Percentiles rank a stretch among this genome's conserved stretches.
Conservation (phyloP, 805 yeast species). For the Lachancea lanzarotensis region DNA sequence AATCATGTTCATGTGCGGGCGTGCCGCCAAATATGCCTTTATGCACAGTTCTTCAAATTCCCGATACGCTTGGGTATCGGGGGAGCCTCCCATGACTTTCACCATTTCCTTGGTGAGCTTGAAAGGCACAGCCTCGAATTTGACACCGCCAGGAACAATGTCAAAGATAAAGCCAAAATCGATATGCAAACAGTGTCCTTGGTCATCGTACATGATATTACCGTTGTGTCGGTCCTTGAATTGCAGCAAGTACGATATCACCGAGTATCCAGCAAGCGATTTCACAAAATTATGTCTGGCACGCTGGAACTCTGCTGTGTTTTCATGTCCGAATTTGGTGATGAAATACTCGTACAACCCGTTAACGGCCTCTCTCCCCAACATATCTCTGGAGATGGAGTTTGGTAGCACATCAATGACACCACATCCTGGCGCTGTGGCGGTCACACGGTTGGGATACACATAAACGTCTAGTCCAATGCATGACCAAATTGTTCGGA, state of each 20-base stretch:
- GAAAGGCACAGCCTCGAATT: slow-evolving; percentile 97
- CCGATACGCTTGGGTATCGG: slow-evolving; percentile 74
- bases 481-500: slow-evolving; percentile 82
- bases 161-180: slow-evolving; percentile 99
- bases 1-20: slow-evolving; percentile 83
- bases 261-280: slow-evolving; percentile 90
- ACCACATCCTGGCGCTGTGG: slow-evolving; percentile 99
- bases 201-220: slow-evolving; percentile 90
- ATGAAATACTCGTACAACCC: slow-evolving; percentile 89
- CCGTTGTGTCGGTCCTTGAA: slow-evolving; percentile 98
- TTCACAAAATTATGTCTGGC: slow-evolving; percentile 91
- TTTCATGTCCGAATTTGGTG: slow-evolving; percentile 92
- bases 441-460: slow-evolving; percentile 91
- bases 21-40: slow-evolving; percentile 80
- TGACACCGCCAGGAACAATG: slow-evolving; percentile 98
- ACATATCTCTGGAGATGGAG: slow-evolving; percentile 93
- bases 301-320: slow-evolving; percentile 77
- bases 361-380: slow-evolving; percentile 97
- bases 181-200: slow-evolving; percentile 91
- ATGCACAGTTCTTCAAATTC: slow-evolving; percentile 96
- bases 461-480: slow-evolving; percentile 87
- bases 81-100: slow-evolving; percentile 87
- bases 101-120: slow-evolving; percentile 96
- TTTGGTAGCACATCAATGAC: slow-evolving; percentile 96
- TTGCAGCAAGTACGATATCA: slow-evolving; percentile 83